Evolutionary conservation across 768 basidiomycete genomes (phyloP), one percentile per base, ranked within the genome.

Genomic region (Leucosporidium creatinivorum): DNA sequence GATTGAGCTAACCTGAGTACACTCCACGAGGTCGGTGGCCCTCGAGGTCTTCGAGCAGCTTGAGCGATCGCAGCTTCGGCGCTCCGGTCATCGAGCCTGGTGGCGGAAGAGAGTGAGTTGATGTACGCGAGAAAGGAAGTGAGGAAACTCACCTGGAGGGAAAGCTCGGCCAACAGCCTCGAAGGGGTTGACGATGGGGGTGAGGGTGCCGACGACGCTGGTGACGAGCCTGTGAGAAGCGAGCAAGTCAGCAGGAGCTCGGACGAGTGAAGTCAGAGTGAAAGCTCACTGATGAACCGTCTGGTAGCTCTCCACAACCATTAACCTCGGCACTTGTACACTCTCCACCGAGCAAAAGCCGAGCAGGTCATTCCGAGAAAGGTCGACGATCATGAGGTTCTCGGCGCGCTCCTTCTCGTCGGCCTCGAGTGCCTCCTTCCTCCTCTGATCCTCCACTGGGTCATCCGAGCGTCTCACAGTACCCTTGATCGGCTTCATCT

Each of bases 321-420:
- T 96, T 74, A 97, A 89, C 70, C 91, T 86, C 64, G 84, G 86
- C 9, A 94, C 91, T 18, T 82, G 77, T 12, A 98, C 93, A 62
- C 87, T 82, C 49, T 89, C 87, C 1, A 89, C 90, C 1, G 69
- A 67, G 25, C 94, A 84, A 63, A 88, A 86, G 36, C 85, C 85
- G 72, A 93, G 86, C 44, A 98, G 81, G 79, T 98, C 93, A 72
- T 96, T 89, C 44, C 92, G 85, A 74, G 94, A 94, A 58, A 98
- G 84, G 77, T 97, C 93, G 30, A 96, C 93, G 69, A 98, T 96
- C 93, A 98, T 97, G 65, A 98, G 79, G 76, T 98, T 98, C 80
- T 97, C 93, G 0, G 93, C 93, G 2, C 93, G 85, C 78, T 98
- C 93, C 77, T 98, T 98, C 52, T 80, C 81, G 77, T 81, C 79